Evolutionary conservation across 257 asterid genomes (phyloP), one percentile per base, ranked within the genome.

Genomic region (Osmanthus fragrans): DNA sequence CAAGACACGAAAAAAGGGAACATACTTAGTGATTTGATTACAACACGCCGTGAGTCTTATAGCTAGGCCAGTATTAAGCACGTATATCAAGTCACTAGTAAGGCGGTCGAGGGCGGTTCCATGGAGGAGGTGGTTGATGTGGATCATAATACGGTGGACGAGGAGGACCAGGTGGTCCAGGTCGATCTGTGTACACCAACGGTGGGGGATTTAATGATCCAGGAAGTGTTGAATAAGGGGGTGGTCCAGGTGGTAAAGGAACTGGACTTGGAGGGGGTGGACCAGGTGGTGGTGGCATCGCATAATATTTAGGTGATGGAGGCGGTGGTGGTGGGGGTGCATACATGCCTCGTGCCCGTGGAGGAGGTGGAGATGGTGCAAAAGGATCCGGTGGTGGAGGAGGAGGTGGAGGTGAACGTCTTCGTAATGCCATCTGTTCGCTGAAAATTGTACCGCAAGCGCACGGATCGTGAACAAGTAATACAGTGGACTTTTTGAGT

Each of bases 171-270:
- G 77, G 80, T 15, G 82, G 66, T 42, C 42, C 77, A 29, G 81
- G 82, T 25, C 58, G 42, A 70, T 77, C 67, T 19, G 77, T 77
- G 63, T 68, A 77, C 66, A 80, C 78, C 39, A 77, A 40, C 23
- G 82, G 82, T 2, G 79, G 86, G 9, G 82, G 84, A 10, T 73
- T 77, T 25, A 78, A 76, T 5, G 56, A 71, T 76, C 64, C 78
- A 47, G 82, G 84, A 23, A 80, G 82, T 23, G 65, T 13, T 36
- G 63, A 36, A 60, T 80, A 76, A 6, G 84, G 87, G 34, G 83
- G 86, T 73, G 78, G 80, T 30, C 81, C 86, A 42, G 81, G 81
- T 49, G 75, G 67, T 25, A 73, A 76, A 42, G 77, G 81, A 16
- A 79, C 68, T 34, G 78, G 82, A 3, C 66, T 80, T 56, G 86